Conservation (phyloP, 2,329 filamentous ascomycete genomes). For the Penicillium sp. region DNA sequence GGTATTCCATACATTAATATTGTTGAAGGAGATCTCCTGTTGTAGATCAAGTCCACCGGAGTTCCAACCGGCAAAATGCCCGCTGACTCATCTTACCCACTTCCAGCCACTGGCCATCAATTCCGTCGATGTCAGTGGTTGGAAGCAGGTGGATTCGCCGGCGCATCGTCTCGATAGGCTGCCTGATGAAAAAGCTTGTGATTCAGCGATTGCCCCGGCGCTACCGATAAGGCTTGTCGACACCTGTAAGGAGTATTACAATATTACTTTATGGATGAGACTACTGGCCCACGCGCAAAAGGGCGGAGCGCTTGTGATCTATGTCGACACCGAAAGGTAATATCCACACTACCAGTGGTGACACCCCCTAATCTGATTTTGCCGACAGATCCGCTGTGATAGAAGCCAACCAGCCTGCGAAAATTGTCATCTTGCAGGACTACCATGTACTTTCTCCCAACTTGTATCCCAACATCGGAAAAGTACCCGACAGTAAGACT, state of each 20-base stretch:
- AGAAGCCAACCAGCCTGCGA: constrained; percentile 27
- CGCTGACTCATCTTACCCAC: constrained; percentile 3
- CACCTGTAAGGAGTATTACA: background rate
- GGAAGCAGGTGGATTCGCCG: background rate
- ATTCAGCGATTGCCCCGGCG: constrained; percentile 2
- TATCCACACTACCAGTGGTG: background rate
- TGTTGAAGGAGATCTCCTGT: no score
- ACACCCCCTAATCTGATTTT: constrained; percentile 1
- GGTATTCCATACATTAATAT: background rate
- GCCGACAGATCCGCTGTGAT: constrained; percentile 28
- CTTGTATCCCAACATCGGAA: constrained; percentile 14
- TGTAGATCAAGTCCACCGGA: no score
- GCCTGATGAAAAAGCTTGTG: background rate
- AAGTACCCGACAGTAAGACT: constrained; percentile 22
- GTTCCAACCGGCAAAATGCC: no score
- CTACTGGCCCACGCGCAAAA: constrained; percentile 5
- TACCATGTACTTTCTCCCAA: constrained; percentile 24
- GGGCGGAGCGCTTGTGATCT: constrained; percentile 10
- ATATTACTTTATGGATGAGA: constrained; percentile 8
- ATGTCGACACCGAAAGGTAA: constrained; percentile 13
- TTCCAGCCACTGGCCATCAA: background rate
- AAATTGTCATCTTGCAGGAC: constrained; percentile 21
- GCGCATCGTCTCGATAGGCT: background rate
- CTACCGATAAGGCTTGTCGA: background rate
- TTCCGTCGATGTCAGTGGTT: background rate